Evolutionary conservation across 164 flowering plant genomes (phyloP), one percentile per base, ranked within the genome.

Genomic region (Buxus sempervirens): DNA sequence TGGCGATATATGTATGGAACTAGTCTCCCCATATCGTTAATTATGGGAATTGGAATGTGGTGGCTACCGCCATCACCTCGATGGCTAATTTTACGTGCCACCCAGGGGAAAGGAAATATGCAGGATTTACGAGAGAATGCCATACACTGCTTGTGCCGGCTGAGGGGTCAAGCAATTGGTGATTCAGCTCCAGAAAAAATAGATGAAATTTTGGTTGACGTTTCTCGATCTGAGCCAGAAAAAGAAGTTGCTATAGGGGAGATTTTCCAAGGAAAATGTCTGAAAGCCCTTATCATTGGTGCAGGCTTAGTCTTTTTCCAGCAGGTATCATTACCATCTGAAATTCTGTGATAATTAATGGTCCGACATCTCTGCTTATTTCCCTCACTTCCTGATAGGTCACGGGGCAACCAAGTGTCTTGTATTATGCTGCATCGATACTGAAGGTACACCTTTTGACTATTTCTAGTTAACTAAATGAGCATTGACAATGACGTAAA

Each of bases 371-470:
- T 18, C 8, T 23, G 12, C 42, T 38, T 60, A 36, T 72, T 23
- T 67, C 23, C 9, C 57, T 22, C 16, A 54, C 24, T 73, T 70
- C 41, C 21, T 86, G 78, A 70, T 86, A 95, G 99, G 87, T 96
- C 72, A 96, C 99, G 22, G 99, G 99, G 71, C 99, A 96, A 73
- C 99, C 98, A 56, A 96, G 99, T 82, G 98, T 96, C 22, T 79
- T 96, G 21, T 96, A 96, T 72, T 96, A 96, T 85, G 99, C 99
- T 63, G 90, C 92, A 68, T 76, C 96, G 27, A 93, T 96, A 76
- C 83, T 96, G 68, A 84, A 96, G 97, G 97, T 92, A 82, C 27
- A 53, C 23, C 26, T 65, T 9, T 68, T 67, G 42, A 62, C 56
- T 26, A 22, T 51, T 53, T 36, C 28, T 65, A 20, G 42, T 66